These are phyloP conservation scores for Moesziomyces globuligerus DNA, from an alignment of 1,284 basidiomycete genomes.

Conservation along the genomic window DNA sequence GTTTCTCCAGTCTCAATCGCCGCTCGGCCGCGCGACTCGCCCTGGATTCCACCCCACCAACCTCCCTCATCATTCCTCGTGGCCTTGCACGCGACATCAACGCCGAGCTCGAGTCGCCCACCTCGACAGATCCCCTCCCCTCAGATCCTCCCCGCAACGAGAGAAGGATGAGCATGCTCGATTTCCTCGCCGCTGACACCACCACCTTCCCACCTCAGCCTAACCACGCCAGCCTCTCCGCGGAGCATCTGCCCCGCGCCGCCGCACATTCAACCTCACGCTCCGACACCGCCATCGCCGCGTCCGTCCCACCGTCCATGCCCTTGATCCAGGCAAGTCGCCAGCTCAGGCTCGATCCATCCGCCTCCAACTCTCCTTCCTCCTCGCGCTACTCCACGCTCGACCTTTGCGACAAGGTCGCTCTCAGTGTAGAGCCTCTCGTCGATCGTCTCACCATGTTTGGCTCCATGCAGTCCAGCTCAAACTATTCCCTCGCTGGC, in stretches of 20 bases:
- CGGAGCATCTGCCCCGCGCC: conserved; percentile 22
- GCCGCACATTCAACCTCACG: conserved; percentile 2
- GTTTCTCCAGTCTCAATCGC: conserved; percentile 29
- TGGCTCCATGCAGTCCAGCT: conserved; percentile 63
- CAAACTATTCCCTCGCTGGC: conserved; percentile 65
- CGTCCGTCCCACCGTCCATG: conserved; percentile 18
- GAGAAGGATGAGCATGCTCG: conserved; percentile 46
- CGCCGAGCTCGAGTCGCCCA: conserved; percentile 22
- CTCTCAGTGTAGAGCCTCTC: conserved; percentile 48
- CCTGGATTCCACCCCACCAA: neutral
- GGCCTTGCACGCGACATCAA: conserved; percentile 23
- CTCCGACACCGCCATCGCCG: neutral
- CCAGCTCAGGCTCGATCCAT: conserved; percentile 13
- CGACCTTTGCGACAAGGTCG: conserved; percentile 23
- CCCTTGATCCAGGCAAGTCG: conserved; percentile 37
- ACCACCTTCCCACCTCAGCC: conserved; percentile 1
- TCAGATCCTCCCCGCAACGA: conserved; percentile 7
- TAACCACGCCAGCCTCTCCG: conserved; percentile 23
- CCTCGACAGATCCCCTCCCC: conserved; percentile 5
- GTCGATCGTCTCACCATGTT: conserved; percentile 63
- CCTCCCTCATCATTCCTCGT: conserved; percentile 2
- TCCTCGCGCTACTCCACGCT: conserved; percentile 12
- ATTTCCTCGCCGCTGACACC: conserved; percentile 30
- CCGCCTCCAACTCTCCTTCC: conserved; percentile 5
- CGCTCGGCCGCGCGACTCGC: conserved; percentile 8